A percentile compares a stretch with the other conserved stretches of the same genome.
Evolutionary conservation across 2,329 filamentous ascomycete genomes (phyloP).

Genomic region (Aspergillus pseudoglaucus): DNA sequence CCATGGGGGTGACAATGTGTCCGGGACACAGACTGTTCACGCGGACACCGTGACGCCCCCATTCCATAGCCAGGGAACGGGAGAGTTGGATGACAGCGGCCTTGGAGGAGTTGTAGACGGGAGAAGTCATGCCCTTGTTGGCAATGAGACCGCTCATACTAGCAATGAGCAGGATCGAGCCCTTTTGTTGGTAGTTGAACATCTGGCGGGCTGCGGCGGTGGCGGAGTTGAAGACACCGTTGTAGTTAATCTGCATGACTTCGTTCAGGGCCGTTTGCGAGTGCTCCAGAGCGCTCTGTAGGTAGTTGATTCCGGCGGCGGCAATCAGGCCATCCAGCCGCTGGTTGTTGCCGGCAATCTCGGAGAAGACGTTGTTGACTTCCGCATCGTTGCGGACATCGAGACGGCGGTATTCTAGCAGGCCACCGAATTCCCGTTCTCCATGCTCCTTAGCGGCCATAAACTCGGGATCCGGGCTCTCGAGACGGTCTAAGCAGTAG

Average conservation of each 20-base stretch:
- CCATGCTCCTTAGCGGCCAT: conserved; percentile 31
- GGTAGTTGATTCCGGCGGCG: conserved; percentile 39
- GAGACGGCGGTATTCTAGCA: conserved; percentile 41
- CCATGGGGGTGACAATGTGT: conserved; percentile 64
- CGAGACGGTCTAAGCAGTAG: conserved; percentile 43
- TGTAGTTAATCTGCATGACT: conserved; percentile 46
- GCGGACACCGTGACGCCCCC: conserved; percentile 45
- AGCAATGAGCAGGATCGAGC: conserved; percentile 45
- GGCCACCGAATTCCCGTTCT: conserved; percentile 31
- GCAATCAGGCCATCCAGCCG: conserved; percentile 39
- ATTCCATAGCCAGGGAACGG: conserved; percentile 49
- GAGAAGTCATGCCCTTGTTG: conserved; percentile 41
- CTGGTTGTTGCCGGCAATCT: conserved; percentile 28
- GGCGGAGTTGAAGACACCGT: conserved; percentile 44
- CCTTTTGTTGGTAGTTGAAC: conserved; percentile 43
- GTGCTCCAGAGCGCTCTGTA: conserved; percentile 36
- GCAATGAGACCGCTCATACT: conserved; percentile 47
- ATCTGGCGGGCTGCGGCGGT: conserved; percentile 44
- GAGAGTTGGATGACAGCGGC: conserved; percentile 48
- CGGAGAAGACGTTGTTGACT: conserved; percentile 29
- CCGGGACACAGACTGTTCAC: conserved; percentile 51
- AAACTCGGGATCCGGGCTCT: conserved; percentile 41
- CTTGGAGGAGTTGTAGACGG: conserved; percentile 50
- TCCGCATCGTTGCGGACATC: conserved; percentile 39
- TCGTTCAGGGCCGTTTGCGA: conserved; percentile 35